Evolutionary conservation across 2,329 filamentous ascomycete genomes (phyloP), one percentile per base, ranked within the genome.

Genomic region (Hypoxylon sp.): DNA sequence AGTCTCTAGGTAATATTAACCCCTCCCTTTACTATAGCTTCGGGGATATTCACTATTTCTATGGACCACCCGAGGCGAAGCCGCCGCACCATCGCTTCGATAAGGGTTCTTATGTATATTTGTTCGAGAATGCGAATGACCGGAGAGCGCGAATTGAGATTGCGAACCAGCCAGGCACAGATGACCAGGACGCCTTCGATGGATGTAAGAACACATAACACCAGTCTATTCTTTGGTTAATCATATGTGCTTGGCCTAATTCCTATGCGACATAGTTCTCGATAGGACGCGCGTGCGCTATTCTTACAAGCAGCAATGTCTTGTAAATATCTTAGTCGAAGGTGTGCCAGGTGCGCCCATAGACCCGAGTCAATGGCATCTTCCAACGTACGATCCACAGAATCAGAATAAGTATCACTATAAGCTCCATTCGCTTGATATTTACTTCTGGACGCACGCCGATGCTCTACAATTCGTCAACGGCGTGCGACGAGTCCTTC

Each of bases 391-490:
- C 77, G 91, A 94, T 77, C 88, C 88, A 1, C 85, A 85, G 55
- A 93, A 93, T 79, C 88, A 94, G 79, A 89, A 87, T 76, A 93
- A 92, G 78, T 94, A 93, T 78, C 88, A 93, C 83, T 93, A 93
- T 81, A 89, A 89, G 76, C 85, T 95, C 6, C 89, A 93, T 76
- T 91, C 90, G 0, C 78, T 94, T 63, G 92, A 94, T 75, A 82
- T 94, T 13, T 95, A 95, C 81, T 92, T 94, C 75, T 94, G 91
- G 91, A 93, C 89, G 0, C 87, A 89, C 67, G 84, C 89, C 62
- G 92, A 94, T 79, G 91, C 92, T 1, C 81, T 89, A 29, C 86
- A 89, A 62, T 92, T 94, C 71, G 81, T 94, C 67, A 91, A 91
- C 73, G 89, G 88, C 13, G 82, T 93, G 60, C 84, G 90, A 55